A percentile compares a stretch with the other conserved stretches of the same genome.
Evolutionary conservation across 1,284 basidiomycete genomes (phyloP).

Genomic region (Cystobasidium slooffiae): DNA sequence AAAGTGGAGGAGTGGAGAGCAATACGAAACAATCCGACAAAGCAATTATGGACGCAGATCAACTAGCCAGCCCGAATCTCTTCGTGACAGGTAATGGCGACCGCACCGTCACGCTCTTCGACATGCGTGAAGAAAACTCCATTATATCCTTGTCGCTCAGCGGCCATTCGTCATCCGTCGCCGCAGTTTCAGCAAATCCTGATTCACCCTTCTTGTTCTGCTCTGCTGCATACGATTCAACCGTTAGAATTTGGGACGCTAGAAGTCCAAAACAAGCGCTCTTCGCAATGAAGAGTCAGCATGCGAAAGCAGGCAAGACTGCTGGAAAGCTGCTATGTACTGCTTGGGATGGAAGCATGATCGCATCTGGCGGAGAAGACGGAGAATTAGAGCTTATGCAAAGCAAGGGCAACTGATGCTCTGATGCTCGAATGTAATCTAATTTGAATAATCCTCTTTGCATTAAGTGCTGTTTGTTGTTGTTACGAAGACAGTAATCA

Average conservation of each 20-base stretch:
- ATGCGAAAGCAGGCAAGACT: slow-evolving; percentile 47
- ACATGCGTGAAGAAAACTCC: slow-evolving; percentile 59
- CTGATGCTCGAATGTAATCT: not conserved
- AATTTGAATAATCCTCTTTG: not conserved
- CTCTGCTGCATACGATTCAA: slow-evolving; percentile 80
- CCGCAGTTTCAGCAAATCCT: slow-evolving; percentile 67
- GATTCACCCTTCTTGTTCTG: slow-evolving; percentile 71
- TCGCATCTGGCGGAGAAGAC: slow-evolving; percentile 80
- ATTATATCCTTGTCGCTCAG: slow-evolving; percentile 63
- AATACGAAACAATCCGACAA: slow-evolving; percentile 60
- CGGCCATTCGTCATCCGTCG: slow-evolving; percentile 73
- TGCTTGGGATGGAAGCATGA: slow-evolving; percentile 75
- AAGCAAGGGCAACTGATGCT: slow-evolving; percentile 24
- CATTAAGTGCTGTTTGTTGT: slow-evolving; percentile 3
- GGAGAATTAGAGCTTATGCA: slow-evolving; percentile 45
- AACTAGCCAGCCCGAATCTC: slow-evolving; percentile 56
- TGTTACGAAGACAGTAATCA: slow-evolving; percentile 15
- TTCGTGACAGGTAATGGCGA: slow-evolving; percentile 62
- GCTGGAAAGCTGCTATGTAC: slow-evolving; percentile 60
- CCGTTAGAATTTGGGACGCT: slow-evolving; percentile 83
- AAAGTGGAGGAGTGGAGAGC: slow-evolving; percentile 55
- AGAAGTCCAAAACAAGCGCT: slow-evolving; percentile 65
- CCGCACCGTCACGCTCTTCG: slow-evolving; percentile 61
- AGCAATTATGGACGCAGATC: slow-evolving; percentile 59
- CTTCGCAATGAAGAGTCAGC: slow-evolving; percentile 60